Conservation (phyloP, 352 stramenopile genomes). For the Pythium folliculosum region DNA sequence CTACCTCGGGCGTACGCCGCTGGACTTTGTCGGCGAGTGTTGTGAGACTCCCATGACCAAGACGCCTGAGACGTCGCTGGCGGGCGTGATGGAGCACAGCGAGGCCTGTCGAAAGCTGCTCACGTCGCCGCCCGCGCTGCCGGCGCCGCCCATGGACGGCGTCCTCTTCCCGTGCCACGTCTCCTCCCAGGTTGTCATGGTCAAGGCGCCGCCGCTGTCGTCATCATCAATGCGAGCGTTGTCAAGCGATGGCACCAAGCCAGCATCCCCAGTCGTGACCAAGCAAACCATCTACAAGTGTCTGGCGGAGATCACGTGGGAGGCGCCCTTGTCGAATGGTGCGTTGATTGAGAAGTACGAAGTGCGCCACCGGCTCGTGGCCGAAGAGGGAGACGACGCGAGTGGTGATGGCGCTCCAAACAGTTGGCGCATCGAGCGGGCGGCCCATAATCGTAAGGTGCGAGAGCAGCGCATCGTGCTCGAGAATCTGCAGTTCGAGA, state of each 20-base stretch:
- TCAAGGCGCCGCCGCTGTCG: constrained; percentile 30
- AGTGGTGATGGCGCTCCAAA: constrained; percentile 10
- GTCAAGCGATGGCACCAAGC: background rate
- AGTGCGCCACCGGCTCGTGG: constrained; percentile 49
- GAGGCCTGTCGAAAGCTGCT: constrained; percentile 49
- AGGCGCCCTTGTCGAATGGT: constrained; percentile 67
- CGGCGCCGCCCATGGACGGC: constrained; percentile 31
- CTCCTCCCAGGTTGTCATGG: constrained; percentile 43
- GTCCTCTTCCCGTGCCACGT: constrained; percentile 43
- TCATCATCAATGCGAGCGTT: constrained; percentile 9
- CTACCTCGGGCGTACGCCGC: constrained; percentile 52
- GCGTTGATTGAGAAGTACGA: constrained; percentile 76
- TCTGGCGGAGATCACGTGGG: constrained; percentile 47
- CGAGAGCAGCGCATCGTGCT: constrained; percentile 41
- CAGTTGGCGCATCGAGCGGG: constrained; percentile 46
- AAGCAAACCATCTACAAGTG: constrained; percentile 60
- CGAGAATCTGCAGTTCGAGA: constrained; percentile 59
- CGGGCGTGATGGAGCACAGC: constrained; percentile 25
- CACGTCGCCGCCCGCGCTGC: constrained; percentile 32
- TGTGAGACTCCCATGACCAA: constrained; percentile 33
- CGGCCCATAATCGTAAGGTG: constrained; percentile 46
- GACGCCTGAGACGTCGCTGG: background rate
- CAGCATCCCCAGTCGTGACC: background rate
- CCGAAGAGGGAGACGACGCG: constrained; percentile 34
- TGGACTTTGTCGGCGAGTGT: constrained; percentile 62